These are phyloP conservation scores for Solanum rostratum DNA, from an alignment of 257 asterid species.

Conservation along the genomic window DNA sequence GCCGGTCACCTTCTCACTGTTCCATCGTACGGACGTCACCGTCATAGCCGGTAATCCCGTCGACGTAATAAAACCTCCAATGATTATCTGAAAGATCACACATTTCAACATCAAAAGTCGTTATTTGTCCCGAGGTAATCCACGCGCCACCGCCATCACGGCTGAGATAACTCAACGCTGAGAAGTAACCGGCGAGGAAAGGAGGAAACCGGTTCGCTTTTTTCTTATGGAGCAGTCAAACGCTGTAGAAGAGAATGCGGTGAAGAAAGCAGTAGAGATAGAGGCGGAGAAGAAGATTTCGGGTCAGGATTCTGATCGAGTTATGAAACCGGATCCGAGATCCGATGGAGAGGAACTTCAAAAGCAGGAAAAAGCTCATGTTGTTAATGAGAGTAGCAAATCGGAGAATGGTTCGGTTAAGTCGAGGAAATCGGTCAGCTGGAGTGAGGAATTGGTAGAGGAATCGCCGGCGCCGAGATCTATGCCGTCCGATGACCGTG, in stretches of 20 bases:
- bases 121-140: not conserved
- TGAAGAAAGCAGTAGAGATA: not conserved
- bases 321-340: not conserved
- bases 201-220: not conserved
- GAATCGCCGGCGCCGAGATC: conserved; percentile 31
- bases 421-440: not conserved
- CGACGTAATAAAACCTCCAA: not conserved
- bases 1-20: not conserved
- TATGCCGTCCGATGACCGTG: conserved; percentile 21
- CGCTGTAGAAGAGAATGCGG: not conserved
- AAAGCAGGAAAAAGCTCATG: not conserved
- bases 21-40: not conserved
- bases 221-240: not conserved
- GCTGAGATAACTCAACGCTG: not conserved
- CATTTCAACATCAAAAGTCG: not conserved
- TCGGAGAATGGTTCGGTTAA: not conserved
- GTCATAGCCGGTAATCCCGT: not conserved
- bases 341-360: not conserved
- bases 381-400: not conserved
- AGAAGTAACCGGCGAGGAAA: not conserved
- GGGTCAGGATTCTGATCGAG: not conserved
- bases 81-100: not conserved
- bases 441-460: not conserved
- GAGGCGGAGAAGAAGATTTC: not conserved
- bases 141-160: not conserved